A percentile compares a stretch with the other conserved stretches of the same genome.
Conservation (phyloP, 768 basidiomycete species). For the Mycena floridula region DNA sequence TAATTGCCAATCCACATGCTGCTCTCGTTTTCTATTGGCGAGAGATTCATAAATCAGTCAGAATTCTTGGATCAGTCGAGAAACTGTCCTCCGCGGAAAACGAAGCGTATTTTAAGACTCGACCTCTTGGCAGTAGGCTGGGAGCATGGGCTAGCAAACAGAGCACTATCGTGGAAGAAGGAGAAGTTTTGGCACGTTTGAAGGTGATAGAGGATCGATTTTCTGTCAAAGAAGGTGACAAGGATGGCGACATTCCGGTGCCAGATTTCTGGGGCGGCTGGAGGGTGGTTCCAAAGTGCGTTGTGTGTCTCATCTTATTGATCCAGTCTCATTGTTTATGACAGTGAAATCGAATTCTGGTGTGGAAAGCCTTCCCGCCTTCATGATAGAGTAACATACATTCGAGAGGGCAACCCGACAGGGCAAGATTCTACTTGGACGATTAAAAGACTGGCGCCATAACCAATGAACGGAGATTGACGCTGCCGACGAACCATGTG, state of each 20-base stretch:
- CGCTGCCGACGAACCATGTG: not conserved
- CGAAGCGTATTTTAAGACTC: constrained; percentile 72
- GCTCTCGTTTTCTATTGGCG: constrained; percentile 90
- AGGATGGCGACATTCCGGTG: constrained; percentile 53
- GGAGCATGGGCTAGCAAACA: constrained; percentile 95
- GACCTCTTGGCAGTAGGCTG: constrained; percentile 79
- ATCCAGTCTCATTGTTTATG: constrained; percentile 2
- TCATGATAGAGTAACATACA: constrained; percentile 84
- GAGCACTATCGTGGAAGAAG: constrained; percentile 72
- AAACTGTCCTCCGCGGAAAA: constrained; percentile 68
- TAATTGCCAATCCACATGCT: constrained; percentile 70
- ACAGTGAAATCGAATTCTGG: constrained; percentile 96
- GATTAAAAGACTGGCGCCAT: constrained; percentile 77
- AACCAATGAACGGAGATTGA: too few species aligned
- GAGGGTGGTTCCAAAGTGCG: constrained; percentile 86
- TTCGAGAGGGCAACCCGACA: constrained; percentile 40
- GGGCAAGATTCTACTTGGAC: constrained; percentile 60
- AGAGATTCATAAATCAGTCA: constrained; percentile 73
- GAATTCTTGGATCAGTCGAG: constrained; percentile 83
- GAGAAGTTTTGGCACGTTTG: constrained; percentile 57
- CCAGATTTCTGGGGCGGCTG: constrained; percentile 98
- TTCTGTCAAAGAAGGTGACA: constrained; percentile 31
- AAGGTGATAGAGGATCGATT: constrained; percentile 55
- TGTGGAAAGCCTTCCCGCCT: constrained; percentile 91
- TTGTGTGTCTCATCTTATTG: constrained; percentile 12